Conservation (phyloP, 2,329 filamentous ascomycete species). For the Hypoxylon sp. region DNA sequence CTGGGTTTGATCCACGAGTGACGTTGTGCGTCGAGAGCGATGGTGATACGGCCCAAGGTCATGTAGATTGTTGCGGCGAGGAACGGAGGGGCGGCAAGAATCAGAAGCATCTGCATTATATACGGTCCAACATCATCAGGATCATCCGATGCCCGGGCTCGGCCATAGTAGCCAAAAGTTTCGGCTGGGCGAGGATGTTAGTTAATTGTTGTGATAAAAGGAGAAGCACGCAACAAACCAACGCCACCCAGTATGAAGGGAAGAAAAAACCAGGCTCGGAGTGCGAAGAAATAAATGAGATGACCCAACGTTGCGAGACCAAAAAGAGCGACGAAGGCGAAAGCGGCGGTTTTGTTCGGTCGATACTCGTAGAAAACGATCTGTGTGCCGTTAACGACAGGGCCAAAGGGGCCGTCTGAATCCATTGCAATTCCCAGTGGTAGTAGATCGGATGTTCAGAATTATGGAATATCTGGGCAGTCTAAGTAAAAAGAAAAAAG, state of each 20-base stretch:
- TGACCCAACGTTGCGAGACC: slow-evolving; percentile 34
- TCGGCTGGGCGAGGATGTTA: slow-evolving; percentile 27
- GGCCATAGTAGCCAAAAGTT: slow-evolving; percentile 47
- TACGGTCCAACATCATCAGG: slow-evolving; percentile 34
- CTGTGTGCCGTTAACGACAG: slow-evolving; percentile 36
- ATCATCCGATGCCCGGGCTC: slow-evolving; percentile 42
- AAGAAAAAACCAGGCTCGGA: slow-evolving; percentile 42
- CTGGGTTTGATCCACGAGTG: slow-evolving; percentile 31
- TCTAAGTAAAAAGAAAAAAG: neutral
- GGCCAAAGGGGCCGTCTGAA: slow-evolving; percentile 40
- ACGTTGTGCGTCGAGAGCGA: slow-evolving; percentile 44
- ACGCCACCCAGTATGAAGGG: slow-evolving; percentile 43
- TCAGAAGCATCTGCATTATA: slow-evolving; percentile 47
- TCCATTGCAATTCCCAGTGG: neutral
- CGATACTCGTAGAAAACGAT: slow-evolving; percentile 45
- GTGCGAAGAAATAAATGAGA: slow-evolving; percentile 33
- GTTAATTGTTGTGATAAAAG: neutral
- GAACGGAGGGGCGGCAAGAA: slow-evolving; percentile 44
- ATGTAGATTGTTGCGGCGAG: slow-evolving; percentile 59
- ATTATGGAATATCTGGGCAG: neutral
- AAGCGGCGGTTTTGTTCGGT: slow-evolving; percentile 33
- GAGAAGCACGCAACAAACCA: slow-evolving; percentile 11
- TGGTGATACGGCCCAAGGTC: slow-evolving; percentile 55
- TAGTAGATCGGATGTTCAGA: neutral
- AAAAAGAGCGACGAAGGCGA: slow-evolving; percentile 42